Base-by-base conservation (phyloP, 1,284 basidiomycete species). In the Ustilago tritici region DNA sequence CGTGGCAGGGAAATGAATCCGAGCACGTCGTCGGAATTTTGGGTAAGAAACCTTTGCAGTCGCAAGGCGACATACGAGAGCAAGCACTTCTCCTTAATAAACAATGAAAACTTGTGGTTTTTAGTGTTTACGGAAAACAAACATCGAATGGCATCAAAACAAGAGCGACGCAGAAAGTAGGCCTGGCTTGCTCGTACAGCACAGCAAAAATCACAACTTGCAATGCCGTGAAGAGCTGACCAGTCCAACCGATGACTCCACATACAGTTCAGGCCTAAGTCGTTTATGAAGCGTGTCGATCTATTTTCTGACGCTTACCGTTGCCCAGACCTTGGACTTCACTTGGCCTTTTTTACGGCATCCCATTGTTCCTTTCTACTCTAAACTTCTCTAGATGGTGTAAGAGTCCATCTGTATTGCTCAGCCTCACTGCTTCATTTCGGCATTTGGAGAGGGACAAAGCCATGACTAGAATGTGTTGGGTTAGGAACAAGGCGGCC, bases 251-350 rank as follows among this genome's bases (percentile, higher is more conserved):
- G 43, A 46, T 46, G 43, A 46, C 43, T 46, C 43, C 43, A 46
- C 43, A n/a, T 4, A 17, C 15, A 15, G 40, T 6, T 6, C 12
- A 15, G 23, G 23, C 23, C 23, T 3, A 28, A 28, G 23, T 28
- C 23, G 2, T 28, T 28, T 28, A 12, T 9, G 36, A 38, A 17
- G 40, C 12, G 40, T 17, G 40, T 41, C 40, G 40, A 41, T 41
- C 40, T 46, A 46, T 46, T 46, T 46, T 35, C 54, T 56, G 49
- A 50, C 49, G 49, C 49, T 50, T 32, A 31, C 31, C 49, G 28
- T 50, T 50, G 52, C 52, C 52, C 52, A 54, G 35, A 19, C 52
- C 52, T 54, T 54, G 17, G 52, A 40, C 36, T 50, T 50, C 49
- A 50, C 54, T 56, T 56, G 54, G 54, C 54, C 31, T 54, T 54